Evolutionary conservation across 192 early-diverging fungal species (phyloP), one percentile per base, ranked within the genome.

Genomic region (Glomus cerebriforme): DNA sequence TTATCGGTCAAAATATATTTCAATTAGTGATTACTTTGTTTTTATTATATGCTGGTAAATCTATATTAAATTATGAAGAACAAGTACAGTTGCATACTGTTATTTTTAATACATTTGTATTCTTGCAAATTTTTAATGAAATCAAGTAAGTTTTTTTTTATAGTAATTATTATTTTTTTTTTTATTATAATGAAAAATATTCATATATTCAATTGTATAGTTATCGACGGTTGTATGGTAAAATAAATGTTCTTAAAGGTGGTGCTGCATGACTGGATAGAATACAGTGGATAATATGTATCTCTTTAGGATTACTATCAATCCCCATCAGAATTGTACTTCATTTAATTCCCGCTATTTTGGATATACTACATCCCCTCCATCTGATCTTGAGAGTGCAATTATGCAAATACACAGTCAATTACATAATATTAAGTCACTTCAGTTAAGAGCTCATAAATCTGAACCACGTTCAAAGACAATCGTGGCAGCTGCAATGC

Each of bases 41-140:
- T n/a, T 85, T 92, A 15, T 81, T 93, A n/a, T 95, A 94, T 72
- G 79, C 72, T 24, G 85, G 85, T 10, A 88, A 87, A 77, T 81
- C 87, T 62, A 91, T 94, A 54, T 87, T 94, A 39, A 47, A 87
- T 39, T 86, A 91, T 59, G 78, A 81, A 65, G 79, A 82, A 45
- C 60, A 69, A 2, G 62, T 77, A 24, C 68, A 79, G 2, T 84
- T 95, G 47, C 90, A 92, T 67, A 96, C 95, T 9, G 81, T 97
- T 68, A 93, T 98, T 27, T 98, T 97, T 83, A 98, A 96, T 82
- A 91, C 94, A 5, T 98, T 98, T 84, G 93, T 96, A 2, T 94
- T 78, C 62, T 34, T 78, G 6, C 77, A 78, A 34, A 77, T 77
- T n/a, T 78, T 78, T 59, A 78, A 78, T 59, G 77, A 78, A 69